Conservation (phyloP, 225 moss, liverwort and hornwort genomes). For the Pseudoscleropodium purum region DNA sequence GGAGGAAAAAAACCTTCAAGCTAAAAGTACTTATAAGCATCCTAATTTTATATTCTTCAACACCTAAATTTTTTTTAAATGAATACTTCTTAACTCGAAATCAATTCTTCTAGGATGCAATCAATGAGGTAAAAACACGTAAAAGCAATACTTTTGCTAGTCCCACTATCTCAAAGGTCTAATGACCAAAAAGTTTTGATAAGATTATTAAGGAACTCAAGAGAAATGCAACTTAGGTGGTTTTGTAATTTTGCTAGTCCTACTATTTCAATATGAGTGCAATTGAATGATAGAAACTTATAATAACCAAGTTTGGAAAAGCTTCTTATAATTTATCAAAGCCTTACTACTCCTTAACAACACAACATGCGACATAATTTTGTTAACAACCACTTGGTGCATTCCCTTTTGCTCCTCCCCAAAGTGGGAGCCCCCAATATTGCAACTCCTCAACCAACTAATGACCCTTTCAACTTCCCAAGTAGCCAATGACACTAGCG, state of each 20-base stretch:
- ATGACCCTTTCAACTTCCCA: too few species aligned
- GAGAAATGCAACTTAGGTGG: too few species aligned
- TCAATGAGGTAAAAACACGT: too few species aligned
- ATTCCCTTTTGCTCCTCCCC: accelerated
- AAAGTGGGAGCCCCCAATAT: accelerated
- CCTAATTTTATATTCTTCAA: not conserved
- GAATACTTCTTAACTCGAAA: not conserved
- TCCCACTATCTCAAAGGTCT: too few species aligned
- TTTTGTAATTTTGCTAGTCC: too few species aligned
- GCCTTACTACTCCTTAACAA: not conserved
- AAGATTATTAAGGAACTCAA: too few species aligned
- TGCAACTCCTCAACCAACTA: too few species aligned
- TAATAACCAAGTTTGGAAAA: not conserved
- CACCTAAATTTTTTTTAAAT: not conserved
- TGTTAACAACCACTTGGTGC: too few species aligned
- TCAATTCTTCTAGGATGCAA: not conserved
- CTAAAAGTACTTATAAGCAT: accelerated
- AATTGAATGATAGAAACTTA: not conserved
- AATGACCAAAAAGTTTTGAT: too few species aligned
- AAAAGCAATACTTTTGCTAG: too few species aligned
- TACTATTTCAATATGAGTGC: too few species aligned
- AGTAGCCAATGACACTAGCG: too few species aligned
- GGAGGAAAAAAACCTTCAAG: not conserved
- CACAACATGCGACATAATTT: not conserved
- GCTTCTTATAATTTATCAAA: not conserved